Base-by-base conservation (phyloP, 495 filamentous ascomycete genomes). In the Aspergillus egyptiacus region DNA sequence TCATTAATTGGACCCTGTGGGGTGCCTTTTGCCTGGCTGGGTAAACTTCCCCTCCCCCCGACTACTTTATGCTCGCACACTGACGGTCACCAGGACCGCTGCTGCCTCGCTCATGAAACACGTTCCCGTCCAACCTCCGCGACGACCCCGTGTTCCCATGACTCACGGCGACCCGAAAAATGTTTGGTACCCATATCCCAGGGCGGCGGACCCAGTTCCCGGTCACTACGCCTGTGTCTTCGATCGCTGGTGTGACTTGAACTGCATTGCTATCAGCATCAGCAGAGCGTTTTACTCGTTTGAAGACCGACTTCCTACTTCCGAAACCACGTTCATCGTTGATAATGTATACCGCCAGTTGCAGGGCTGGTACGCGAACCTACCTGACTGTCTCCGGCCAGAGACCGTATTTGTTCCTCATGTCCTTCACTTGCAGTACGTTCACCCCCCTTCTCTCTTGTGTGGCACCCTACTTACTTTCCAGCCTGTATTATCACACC, bases 371-470 rank as follows among this genome's bases (percentile, higher is more conserved):
- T 61, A 67, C 31, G 52, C 49, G 1, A 58, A 58, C 13, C 37
- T 71, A n/a, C 62, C 63, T 0, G 50, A 50, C 5, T 65, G 58
- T 39, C 42, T 66, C 4, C 38, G 35, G 10, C 47, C 35, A 3
- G 55, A 55, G 11, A 56, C 56, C 4, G 53, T 41, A 8, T 34
- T 46, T 3, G 55, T 62, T 5, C 66, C 68, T 6, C 63, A 68
- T 48, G 46, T 66, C 7, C 45, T 71, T 10, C 48, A 51, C 20
- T 43, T 69, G 6, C 66, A 67, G 67, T 71, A 37, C 33, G 67
- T 38, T n/a, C n/a, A n/a, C n/a, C n/a, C n/a, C 10, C 28, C 15
- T 17, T 18, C 11, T n/a, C 5, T 33, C 20, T 15, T 18, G 14
- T 2, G n/a, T 13, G 8, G 6, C 18, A 18, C 24, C 13, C 32